Base-by-base conservation (phyloP, 176 grass and related monocot species). In the Puya raimondii region DNA sequence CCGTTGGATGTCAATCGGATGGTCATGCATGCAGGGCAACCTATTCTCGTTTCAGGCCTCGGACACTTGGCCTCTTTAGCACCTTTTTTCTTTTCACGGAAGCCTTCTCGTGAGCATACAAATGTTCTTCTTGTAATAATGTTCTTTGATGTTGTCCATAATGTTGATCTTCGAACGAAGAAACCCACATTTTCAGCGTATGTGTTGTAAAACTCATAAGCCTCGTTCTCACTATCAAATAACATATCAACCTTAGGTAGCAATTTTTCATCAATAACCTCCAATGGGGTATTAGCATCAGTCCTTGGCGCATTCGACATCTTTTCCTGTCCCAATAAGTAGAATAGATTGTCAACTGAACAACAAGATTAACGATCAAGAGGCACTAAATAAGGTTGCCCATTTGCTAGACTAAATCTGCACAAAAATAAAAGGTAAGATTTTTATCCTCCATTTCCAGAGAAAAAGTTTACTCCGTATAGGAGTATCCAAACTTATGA, bases 71-170 rank as follows among this genome's bases (percentile, higher is more conserved):
- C 78, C 80, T 96, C 92, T 80, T 96, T 96, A 18, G 85, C 80
- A 53, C 88, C 85, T 53, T 88, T 96, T 63, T 96, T 96, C 75
- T 91, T 91, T 77, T 96, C 92, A 49, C 85, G 80, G 49, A 96
- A 96, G 11, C 92, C 92, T 76, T 96, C 88, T 66, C 88, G 85
- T 26, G 88, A 96, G 83, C 88, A 96, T 5, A 96, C 88, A 78
- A 91, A 96, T 50, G 88, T 91, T 58, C 88, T 88, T 72, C 92
- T 81, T 56, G 88, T 96, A 78, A 96, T 96, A 67, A 96, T 86
- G 70, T 88, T 91, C 63, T 91, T 96, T 48, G 92, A 88, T 10
- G 92, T 96, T 51, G 86, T 94, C 85, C 88, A 96, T 48, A 96
- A 85, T 47, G 88, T 96, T 80, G 92, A 96, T 74, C 88, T 85